These are phyloP conservation scores for Paxillus rubicundulus DNA, from an alignment of 768 basidiomycete species.

Conservation along the genomic window DNA sequence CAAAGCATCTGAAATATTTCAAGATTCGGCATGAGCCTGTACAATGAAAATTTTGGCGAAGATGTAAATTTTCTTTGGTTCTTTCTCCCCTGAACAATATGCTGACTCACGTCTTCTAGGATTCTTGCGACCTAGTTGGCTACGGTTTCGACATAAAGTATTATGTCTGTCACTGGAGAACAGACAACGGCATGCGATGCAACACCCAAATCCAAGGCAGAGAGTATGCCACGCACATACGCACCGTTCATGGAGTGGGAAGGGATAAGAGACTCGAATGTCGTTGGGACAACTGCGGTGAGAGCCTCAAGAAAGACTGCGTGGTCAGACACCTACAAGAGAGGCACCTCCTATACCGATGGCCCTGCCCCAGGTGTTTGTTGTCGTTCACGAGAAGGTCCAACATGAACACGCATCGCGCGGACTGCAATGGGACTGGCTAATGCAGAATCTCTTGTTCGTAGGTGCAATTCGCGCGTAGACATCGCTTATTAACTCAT, in stretches of 20 bases:
- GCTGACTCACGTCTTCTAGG: slow-evolving; percentile 7
- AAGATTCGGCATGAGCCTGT: slow-evolving; percentile 1
- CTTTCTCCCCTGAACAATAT: neutral
- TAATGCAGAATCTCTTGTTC: neutral
- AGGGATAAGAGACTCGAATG: slow-evolving; percentile 7
- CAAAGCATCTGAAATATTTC: neutral
- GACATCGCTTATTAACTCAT: neutral
- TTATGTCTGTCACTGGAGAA: slow-evolving; percentile 11
- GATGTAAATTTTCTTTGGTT: slow-evolving; percentile 6
- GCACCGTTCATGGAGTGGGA: slow-evolving; percentile 5
- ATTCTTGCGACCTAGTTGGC: slow-evolving; percentile 6
- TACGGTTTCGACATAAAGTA: neutral
- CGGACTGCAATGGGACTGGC: neutral
- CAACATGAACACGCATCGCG: slow-evolving; percentile 16
- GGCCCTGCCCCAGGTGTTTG: slow-evolving; percentile 23
- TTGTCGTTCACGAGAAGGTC: slow-evolving; percentile 19
- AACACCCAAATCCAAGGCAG: slow-evolving; percentile 7
- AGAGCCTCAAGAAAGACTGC: slow-evolving; percentile 9
- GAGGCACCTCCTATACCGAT: slow-evolving; percentile 18
- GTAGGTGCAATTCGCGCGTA: neutral
- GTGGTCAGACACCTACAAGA: slow-evolving; percentile 25
- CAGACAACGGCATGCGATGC: slow-evolving; percentile 9
- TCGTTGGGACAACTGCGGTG: slow-evolving; percentile 18
- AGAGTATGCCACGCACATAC: slow-evolving; percentile 19
- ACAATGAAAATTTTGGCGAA: slow-evolving; percentile 10